A percentile compares a stretch with the other conserved stretches of the same genome.
These are phyloP conservation scores for Orbilia javanica DNA, from an alignment of 2,329 filamentous ascomycete species.

Conservation along the genomic window DNA sequence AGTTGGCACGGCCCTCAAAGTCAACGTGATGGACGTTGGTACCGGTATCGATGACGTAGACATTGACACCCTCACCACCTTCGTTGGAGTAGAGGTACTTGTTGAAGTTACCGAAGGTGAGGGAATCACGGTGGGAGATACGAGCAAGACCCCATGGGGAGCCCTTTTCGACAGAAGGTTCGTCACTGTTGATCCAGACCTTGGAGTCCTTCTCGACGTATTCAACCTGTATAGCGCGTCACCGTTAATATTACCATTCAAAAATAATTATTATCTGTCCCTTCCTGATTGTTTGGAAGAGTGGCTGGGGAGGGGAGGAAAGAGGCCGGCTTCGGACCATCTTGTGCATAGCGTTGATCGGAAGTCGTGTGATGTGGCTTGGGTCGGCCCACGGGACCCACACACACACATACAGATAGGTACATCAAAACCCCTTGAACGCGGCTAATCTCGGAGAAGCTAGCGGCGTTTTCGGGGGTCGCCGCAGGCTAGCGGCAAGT, in stretches of 20 bases:
- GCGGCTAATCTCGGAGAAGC: conserved; percentile 30
- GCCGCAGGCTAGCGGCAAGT: background rate
- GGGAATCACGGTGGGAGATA: conserved; percentile 90
- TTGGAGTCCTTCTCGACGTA: conserved; percentile 95
- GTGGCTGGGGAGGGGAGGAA: background rate
- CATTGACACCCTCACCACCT: conserved; percentile 96
- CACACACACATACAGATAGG: background rate
- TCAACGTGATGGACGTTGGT: conserved; percentile 95
- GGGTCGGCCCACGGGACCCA: conserved; percentile 27
- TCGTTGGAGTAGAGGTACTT: conserved; percentile 94
- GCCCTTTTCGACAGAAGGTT: conserved; percentile 81
- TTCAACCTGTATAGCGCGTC: conserved; percentile 76
- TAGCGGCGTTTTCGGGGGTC: background rate
- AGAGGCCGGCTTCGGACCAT: background rate
- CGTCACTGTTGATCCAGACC: conserved; percentile 80
- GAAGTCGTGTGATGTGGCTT: conserved; percentile 16
- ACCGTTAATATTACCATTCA: background rate
- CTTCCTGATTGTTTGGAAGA: background rate
- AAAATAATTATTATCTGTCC: no score
- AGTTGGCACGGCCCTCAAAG: conserved; percentile 93
- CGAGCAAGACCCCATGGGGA: conserved; percentile 99
- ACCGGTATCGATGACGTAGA: conserved; percentile 98
- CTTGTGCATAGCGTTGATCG: no score
- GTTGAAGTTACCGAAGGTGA: conserved; percentile 94
- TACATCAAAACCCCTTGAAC: no score